phyloP scores from a whole-genome alignment of 2,329 filamentous ascomycete genomes.

The Bipolaris bicolor region DNA sequence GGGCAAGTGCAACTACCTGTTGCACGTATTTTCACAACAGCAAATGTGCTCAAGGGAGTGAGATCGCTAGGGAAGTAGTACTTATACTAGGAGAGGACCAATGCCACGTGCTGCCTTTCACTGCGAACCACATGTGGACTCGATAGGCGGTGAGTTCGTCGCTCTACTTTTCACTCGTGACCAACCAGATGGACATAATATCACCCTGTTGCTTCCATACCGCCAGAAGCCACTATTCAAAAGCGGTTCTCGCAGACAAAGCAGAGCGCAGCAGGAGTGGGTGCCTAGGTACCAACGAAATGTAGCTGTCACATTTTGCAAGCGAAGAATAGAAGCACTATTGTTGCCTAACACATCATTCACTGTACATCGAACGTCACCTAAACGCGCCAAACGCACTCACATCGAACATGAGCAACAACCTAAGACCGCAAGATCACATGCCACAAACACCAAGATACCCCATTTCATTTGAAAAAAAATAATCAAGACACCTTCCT shows the following conservation, averaged over 20 bases:
- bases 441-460: not conserved
- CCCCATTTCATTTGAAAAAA: not conserved
- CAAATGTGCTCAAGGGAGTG: not conserved
- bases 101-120: not conserved
- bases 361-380: not conserved
- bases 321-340: not conserved
- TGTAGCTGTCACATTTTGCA: not conserved
- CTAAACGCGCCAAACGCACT: not conserved
- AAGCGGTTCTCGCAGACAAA: not conserved
- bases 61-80: not conserved
- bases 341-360: not conserved
- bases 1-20: not conserved
- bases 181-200: not conserved
- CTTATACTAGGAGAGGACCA: not conserved
- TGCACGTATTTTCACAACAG: slow-evolving; percentile 11
- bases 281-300: not conserved
- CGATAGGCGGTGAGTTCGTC: slow-evolving; percentile 5
- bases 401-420: not conserved
- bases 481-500: not conserved
- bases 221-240: not conserved
- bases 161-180: not conserved
- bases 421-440: not conserved
- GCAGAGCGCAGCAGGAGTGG: not conserved
- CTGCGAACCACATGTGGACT: not conserved
- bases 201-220: not conserved